phyloP scores from a whole-genome alignment of 2,329 filamentous ascomycete genomes.

The Stromatinia cepivora region DNA sequence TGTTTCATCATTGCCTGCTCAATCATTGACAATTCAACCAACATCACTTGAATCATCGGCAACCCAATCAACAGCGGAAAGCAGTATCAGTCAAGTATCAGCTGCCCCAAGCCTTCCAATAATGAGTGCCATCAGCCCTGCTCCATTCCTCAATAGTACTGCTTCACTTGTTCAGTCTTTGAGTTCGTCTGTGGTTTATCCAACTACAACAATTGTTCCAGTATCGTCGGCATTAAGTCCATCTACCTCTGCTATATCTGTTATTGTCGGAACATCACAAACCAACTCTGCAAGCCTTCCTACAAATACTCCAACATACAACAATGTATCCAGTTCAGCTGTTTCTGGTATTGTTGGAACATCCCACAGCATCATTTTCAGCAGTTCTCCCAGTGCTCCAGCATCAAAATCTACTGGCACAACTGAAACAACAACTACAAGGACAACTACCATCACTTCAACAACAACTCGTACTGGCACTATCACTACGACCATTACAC shows the following conservation, averaged over 20 bases:
- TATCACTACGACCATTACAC: not conserved
- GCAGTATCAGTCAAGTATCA: not conserved
- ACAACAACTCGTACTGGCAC: slow-evolving; percentile 11
- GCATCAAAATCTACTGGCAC: not conserved
- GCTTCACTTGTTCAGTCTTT: not conserved
- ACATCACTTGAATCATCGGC: slow-evolving; percentile 1
- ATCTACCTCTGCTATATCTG: not conserved
- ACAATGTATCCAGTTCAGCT: not conserved
- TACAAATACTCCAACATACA: not conserved
- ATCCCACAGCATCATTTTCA: not conserved
- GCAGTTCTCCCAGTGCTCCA: not conserved
- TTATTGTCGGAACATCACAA: slow-evolving; percentile 2
- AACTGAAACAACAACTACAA: not conserved
- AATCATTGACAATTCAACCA: not conserved
- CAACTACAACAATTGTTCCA: not conserved
- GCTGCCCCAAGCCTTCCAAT: not conserved
- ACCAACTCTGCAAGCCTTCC: not conserved
- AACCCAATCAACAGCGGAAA: not conserved
- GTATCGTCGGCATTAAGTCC: not conserved
- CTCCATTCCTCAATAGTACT: not conserved
- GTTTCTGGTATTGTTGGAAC: not conserved
- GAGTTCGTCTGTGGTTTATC: not conserved
- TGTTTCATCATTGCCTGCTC: not conserved
- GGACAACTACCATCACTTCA: slow-evolving; percentile 10
- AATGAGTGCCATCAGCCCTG: not conserved